phyloP scores from a whole-genome alignment of 1,139 yeast genomes.

The Taiozyma onychis region DNA sequence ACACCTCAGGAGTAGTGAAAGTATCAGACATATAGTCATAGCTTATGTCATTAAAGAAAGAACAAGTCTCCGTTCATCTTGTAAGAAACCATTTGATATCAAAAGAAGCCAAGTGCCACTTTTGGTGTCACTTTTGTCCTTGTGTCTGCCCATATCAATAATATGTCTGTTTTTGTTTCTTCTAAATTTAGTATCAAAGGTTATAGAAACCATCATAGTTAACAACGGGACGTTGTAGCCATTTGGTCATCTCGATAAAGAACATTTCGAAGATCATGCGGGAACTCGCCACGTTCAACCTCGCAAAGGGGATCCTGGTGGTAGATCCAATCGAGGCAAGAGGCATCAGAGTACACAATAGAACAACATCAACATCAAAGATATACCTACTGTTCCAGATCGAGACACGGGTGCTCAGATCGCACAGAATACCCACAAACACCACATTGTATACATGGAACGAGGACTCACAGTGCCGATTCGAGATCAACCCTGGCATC shows the following conservation, averaged over 20 bases:
- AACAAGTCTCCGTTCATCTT: no score
- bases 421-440: slow-evolving; percentile 3
- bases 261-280: neutral
- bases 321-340: slow-evolving; percentile 22
- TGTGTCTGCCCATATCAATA: neutral
- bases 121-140: neutral
- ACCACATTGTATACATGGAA: slow-evolving; percentile 10
- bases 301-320: slow-evolving; percentile 19
- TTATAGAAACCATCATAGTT: no score
- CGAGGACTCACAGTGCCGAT: slow-evolving; percentile 20
- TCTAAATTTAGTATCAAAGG: neutral
- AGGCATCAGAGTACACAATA: slow-evolving; percentile 3
- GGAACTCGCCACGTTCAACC: slow-evolving; percentile 1
- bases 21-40: no score
- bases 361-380: neutral
- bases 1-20: no score
- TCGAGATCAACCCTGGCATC: slow-evolving; percentile 16
- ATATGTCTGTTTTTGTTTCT: neutral
- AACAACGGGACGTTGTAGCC: neutral
- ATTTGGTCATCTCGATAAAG: neutral
- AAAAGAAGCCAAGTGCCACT: neutral
- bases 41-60: no score
- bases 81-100: no score
- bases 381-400: slow-evolving; percentile 20
- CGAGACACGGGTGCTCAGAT: slow-evolving; percentile 12